Conservation (phyloP, 108 stramenopile species). For the Chaetoceros muelleri region DNA sequence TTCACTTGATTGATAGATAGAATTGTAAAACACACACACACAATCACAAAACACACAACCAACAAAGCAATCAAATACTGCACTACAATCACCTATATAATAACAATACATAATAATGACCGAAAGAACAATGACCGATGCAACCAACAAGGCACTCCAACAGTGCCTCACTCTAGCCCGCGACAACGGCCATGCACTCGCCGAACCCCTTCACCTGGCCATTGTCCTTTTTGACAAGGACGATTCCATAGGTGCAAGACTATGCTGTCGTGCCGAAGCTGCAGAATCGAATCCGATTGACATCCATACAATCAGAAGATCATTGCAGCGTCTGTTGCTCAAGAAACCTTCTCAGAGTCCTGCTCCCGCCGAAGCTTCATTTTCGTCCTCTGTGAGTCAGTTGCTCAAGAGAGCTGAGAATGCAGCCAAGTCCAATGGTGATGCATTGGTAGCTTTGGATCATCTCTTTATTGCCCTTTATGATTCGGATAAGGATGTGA, state of each 20-base stretch:
- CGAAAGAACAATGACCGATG: slow-evolving; percentile 70
- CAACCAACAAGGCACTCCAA: slow-evolving; percentile 59
- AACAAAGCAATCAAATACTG: no score
- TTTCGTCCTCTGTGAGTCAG: slow-evolving; percentile 30
- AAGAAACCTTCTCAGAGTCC: slow-evolving; percentile 70
- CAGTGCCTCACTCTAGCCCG: slow-evolving; percentile 41
- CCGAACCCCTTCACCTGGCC: slow-evolving; percentile 69
- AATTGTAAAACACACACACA: no score
- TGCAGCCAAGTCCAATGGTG: slow-evolving; percentile 57
- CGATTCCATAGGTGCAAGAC: slow-evolving; percentile 60
- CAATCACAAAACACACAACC: no score
- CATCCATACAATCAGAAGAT: slow-evolving; percentile 43
- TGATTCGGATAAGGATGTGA: slow-evolving; percentile 45
- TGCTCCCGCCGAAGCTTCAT: slow-evolving; percentile 58
- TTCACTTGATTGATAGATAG: no score
- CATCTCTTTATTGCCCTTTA: slow-evolving; percentile 56
- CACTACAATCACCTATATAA: no score
- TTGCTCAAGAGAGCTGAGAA: slow-evolving; percentile 55
- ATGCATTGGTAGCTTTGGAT: slow-evolving; percentile 67
- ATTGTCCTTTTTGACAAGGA: slow-evolving; percentile 43
- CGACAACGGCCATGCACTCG: slow-evolving; percentile 64
- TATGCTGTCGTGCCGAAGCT: slow-evolving; percentile 25
- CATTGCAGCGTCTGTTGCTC: slow-evolving; percentile 43
- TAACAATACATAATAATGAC: no score
- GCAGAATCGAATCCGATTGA: slow-evolving; percentile 20